These are phyloP conservation scores for Nemophila menziesii DNA, from an alignment of 257 asterid genomes.

Conservation along the genomic window DNA sequence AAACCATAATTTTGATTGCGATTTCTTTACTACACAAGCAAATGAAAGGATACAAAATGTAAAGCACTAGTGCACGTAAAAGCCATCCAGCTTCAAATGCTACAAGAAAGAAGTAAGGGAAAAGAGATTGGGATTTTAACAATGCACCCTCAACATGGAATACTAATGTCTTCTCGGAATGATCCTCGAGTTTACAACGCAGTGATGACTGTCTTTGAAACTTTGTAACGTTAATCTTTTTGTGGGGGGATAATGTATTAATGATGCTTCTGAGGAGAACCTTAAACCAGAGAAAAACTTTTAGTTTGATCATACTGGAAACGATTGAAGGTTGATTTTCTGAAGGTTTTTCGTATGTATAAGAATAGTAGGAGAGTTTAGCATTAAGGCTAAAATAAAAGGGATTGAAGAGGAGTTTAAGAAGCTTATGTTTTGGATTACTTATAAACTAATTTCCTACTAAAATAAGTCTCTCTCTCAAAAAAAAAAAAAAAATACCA, in stretches of 20 bases:
- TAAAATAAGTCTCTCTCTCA: no score
- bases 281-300: constrained; percentile 18
- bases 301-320: constrained; percentile 13
- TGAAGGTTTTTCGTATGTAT: no score
- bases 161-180: constrained; percentile 11
- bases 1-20: constrained; percentile 17
- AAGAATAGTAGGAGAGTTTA: no score
- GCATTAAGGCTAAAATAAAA: no score
- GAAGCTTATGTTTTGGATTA: no score
- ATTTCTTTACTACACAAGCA: constrained; percentile 8
- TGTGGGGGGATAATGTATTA: constrained; percentile 4
- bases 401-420: no score
- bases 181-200: constrained; percentile 4
- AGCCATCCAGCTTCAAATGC: constrained; percentile 33
- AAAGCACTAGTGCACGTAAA: constrained; percentile 17
- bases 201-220: constrained; percentile 10
- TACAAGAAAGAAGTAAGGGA: constrained; percentile 28
- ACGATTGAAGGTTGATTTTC: background rate
- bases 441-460: no score
- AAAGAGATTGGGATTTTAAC: constrained; percentile 19
- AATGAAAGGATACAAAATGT: constrained; percentile 20
- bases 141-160: constrained; percentile 25
- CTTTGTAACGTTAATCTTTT: constrained; percentile 10
- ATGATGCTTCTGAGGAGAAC: constrained; percentile 12
- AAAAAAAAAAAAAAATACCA: no score